A percentile compares a stretch with the other conserved stretches of the same genome.
phyloP scores from a whole-genome alignment of 495 filamentous ascomycete genomes.

The Penicillium arizonense region DNA sequence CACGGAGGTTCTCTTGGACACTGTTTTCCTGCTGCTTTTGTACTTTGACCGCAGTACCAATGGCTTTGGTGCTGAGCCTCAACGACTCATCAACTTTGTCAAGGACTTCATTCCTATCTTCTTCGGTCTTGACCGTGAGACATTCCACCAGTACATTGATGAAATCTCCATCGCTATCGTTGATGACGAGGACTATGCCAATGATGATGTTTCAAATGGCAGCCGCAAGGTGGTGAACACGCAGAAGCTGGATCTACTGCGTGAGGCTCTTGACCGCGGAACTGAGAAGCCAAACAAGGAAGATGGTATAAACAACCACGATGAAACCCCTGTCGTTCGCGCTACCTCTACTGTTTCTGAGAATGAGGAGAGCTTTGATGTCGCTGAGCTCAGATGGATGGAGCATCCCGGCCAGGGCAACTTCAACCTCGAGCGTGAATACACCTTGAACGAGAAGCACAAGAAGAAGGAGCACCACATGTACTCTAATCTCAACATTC shows the following conservation, averaged over 20 bases:
- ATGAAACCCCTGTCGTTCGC: slow-evolving; percentile 76
- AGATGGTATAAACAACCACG: slow-evolving; percentile 77
- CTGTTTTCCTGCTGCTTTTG: slow-evolving; percentile 74
- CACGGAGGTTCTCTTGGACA: slow-evolving; percentile 74
- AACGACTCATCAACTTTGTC: slow-evolving; percentile 77
- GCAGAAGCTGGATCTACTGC: slow-evolving; percentile 78
- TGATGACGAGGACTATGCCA: slow-evolving; percentile 58
- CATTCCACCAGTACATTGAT: slow-evolving; percentile 72
- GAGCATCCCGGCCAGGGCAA: slow-evolving; percentile 55
- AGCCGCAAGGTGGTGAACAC: slow-evolving; percentile 63
- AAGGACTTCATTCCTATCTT: slow-evolving; percentile 85
- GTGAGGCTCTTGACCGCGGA: slow-evolving; percentile 78
- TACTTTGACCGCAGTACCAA: slow-evolving; percentile 67
- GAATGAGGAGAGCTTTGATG: slow-evolving; percentile 45
- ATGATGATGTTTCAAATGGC: slow-evolving; percentile 47
- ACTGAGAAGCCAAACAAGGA: slow-evolving; percentile 69
- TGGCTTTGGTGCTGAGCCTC: slow-evolving; percentile 68
- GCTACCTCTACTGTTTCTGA: slow-evolving; percentile 47
- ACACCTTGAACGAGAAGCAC: slow-evolving; percentile 78
- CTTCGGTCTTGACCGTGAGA: slow-evolving; percentile 77
- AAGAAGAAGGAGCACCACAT: slow-evolving; percentile 76
- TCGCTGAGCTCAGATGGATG: slow-evolving; percentile 55
- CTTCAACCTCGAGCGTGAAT: slow-evolving; percentile 54
- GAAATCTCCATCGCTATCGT: slow-evolving; percentile 62
- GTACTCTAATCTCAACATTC: slow-evolving; percentile 86